These are phyloP conservation scores for Chrysanthemum makinoi DNA, from an alignment of 129 eudicot species.

Conservation along the genomic window DNA sequence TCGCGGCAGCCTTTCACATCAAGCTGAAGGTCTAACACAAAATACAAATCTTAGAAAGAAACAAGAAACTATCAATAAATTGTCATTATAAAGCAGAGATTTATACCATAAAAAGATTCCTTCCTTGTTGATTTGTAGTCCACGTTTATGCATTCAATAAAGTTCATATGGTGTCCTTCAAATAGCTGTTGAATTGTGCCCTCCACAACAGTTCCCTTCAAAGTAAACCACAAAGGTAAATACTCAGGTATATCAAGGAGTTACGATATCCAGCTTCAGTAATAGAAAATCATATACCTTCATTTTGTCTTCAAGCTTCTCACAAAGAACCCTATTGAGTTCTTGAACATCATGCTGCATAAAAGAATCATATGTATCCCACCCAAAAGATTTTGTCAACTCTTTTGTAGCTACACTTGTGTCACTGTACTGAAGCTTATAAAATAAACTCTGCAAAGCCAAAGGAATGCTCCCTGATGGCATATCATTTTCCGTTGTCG, in stretches of 20 bases:
- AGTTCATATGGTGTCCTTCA: constrained; percentile 98
- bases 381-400: constrained; percentile 94
- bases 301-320: constrained; percentile 98
- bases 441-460: constrained; percentile 89
- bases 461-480: constrained; percentile 92
- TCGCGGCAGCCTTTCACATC: constrained; percentile 98
- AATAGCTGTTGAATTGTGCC: constrained; percentile 91
- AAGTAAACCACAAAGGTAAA: constrained; percentile 6
- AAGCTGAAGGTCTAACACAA: constrained; percentile 81
- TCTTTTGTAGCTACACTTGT: constrained; percentile 97
- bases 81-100: constrained; percentile 6
- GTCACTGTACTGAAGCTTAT: constrained; percentile 87
- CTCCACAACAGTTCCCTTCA: constrained; percentile 97
- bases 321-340: constrained; percentile 94
- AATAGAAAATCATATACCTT: constrained; percentile 45
- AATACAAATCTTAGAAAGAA: constrained; percentile 10
- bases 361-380: constrained; percentile 97
- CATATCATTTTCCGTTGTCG: constrained; percentile 93
- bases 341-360: constrained; percentile 99
- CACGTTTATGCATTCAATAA: constrained; percentile 89
- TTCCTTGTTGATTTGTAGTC: constrained; percentile 91
- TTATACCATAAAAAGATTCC: constrained; percentile 87
- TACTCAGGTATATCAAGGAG: constrained; percentile 4
- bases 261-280: not conserved
- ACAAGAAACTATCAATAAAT: not conserved